A percentile compares a stretch with the other conserved stretches of the same genome.
phyloP scores from a whole-genome alignment of 768 basidiomycete species.

The Roridomyces roridus region DNA sequence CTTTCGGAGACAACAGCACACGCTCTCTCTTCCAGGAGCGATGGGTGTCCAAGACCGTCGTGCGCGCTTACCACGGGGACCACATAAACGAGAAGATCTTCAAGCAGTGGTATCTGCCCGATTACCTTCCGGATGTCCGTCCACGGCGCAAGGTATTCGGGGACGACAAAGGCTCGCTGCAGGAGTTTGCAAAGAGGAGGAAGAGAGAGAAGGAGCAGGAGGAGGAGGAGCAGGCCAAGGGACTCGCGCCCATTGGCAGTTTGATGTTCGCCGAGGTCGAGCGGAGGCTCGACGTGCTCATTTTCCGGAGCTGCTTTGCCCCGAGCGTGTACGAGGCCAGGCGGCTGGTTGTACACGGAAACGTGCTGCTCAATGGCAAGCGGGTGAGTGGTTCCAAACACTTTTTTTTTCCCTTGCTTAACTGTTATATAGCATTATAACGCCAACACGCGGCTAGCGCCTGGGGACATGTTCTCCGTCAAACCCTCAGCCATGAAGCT shows the following conservation, averaged over 20 bases:
- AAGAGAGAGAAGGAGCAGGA: conserved; percentile 48
- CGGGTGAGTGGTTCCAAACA: conserved; percentile 70
- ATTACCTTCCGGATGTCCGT: conserved; percentile 84
- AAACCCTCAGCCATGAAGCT: conserved; percentile 82
- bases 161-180: conserved; percentile 53
- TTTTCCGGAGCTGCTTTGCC: conserved; percentile 90
- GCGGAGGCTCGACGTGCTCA: conserved; percentile 88
- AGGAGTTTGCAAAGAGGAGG: conserved; percentile 65
- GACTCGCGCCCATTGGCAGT: conserved; percentile 89
- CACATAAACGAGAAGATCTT: conserved; percentile 91
- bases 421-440: conserved; percentile 68
- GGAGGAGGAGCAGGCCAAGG: conserved; percentile 59
- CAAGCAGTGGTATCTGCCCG: conserved; percentile 94
- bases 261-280: conserved; percentile 97
- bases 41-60: conserved; percentile 85
- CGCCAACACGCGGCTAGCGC: conserved; percentile 86
- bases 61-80: conserved; percentile 96
- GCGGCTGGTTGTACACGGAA: conserved; percentile 83
- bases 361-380: conserved; percentile 88
- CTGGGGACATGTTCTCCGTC: conserved; percentile 94
- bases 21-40: conserved; percentile 88
- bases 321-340: conserved; percentile 91
- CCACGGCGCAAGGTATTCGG: conserved; percentile 55
- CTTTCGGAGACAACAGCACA: conserved; percentile 57
- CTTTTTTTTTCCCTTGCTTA: too few relatives aligned